These are phyloP conservation scores for Venturia carpophila DNA, from an alignment of 2,329 filamentous ascomycete species.

Conservation along the genomic window DNA sequence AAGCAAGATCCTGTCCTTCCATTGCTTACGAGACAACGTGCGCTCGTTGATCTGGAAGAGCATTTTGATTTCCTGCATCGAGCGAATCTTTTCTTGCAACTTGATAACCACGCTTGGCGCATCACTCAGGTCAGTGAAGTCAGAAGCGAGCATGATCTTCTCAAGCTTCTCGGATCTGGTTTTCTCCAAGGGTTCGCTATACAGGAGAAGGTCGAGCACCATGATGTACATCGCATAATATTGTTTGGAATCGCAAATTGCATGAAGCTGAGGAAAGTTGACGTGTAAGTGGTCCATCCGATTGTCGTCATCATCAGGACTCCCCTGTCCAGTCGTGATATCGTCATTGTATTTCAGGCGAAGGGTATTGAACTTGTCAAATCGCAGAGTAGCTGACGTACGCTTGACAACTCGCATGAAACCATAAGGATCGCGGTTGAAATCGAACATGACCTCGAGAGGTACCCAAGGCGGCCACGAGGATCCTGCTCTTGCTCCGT, in stretches of 20 bases:
- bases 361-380: constrained; percentile 96
- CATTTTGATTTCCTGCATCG: constrained; percentile 91
- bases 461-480: constrained; percentile 98
- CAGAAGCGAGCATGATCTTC: constrained; percentile 97
- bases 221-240: constrained; percentile 99
- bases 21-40: constrained; percentile 78
- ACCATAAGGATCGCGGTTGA: constrained; percentile 87
- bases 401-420: constrained; percentile 96
- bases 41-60: constrained; percentile 91
- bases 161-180: constrained; percentile 91
- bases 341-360: constrained; percentile 97
- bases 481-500: constrained; percentile 75
- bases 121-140: constrained; percentile 93
- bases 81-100: constrained; percentile 84
- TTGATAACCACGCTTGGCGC: constrained; percentile 87
- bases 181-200: constrained; percentile 93
- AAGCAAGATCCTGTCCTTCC: constrained; percentile 81
- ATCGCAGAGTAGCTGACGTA: constrained; percentile 87
- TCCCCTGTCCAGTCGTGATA: constrained; percentile 57
- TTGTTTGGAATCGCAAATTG: constrained; percentile 93
- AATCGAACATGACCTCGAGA: constrained; percentile 97
- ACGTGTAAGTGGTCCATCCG: constrained; percentile 97
- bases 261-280: constrained; percentile 87
- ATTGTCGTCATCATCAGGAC: constrained; percentile 54
- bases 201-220: constrained; percentile 88